Base-by-base conservation (phyloP, 345 rosid genomes). In the Trapa bicornis region DNA sequence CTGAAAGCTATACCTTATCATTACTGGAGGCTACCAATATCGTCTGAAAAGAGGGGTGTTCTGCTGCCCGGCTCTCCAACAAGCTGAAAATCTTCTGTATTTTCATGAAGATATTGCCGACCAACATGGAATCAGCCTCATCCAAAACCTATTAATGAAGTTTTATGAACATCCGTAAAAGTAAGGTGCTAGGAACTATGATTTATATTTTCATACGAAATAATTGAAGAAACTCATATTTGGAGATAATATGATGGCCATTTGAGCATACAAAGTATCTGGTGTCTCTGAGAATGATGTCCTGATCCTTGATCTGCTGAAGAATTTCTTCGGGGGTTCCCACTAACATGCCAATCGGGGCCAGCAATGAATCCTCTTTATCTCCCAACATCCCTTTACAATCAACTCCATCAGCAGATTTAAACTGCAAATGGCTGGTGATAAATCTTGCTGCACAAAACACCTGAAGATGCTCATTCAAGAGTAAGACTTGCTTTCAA, bases 71-170 rank as follows among this genome's bases (percentile, higher is more conserved):
- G 38, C 80, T 79, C 67, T 92, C 90, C 61, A 89, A 68, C 29
- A 89, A 89, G 65, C 74, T 92, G 37, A 80, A 83, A 75, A 88
- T 85, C 72, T 89, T 93, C 45, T 76, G 86, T 62, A 93, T 86
- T 36, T 90, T 90, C 29, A 97, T 88, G 73, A 91, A 92, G 71
- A 84, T 86, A 65, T 91, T 86, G 71, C 83, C 86, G 77, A 88
- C 96, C 72, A 93, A 82, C 93, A 93, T 90, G 70, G 95, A 85
- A 77, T 93, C 97, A 43, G 92, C 97, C 80, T 93, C 97, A 80
- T 93, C 98, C 75, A 89, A 78, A 68, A 88, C 98, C 97, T 92
- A 83, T 41, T 5, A 48, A 78, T 75, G 57, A 68, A 45, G 64
- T 8, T 66, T 47, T 57, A 72, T 50, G 61, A 67, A 65, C 39